Base-by-base conservation (phyloP, 1,139 yeast species). In the Candida neerlandica region DNA sequence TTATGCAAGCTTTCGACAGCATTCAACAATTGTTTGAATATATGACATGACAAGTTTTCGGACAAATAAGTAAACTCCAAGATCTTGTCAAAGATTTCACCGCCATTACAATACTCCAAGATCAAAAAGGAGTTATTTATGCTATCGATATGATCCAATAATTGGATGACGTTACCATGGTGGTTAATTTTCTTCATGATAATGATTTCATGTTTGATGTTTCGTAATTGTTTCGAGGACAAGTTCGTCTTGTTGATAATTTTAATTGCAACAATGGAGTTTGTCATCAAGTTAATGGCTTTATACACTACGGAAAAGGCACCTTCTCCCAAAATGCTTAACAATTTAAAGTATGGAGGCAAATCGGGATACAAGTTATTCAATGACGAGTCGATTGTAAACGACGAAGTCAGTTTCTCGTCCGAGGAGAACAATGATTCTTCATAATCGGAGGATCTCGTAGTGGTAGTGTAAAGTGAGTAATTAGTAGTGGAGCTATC, bases 1-100 rank as follows among this genome's bases (percentile, higher is more conserved):
- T 83, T 84, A 69, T 94, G 99, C 59, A 94, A 73, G 66, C 89
- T 89, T 54, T 84, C 80, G 21, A 94, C 78, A 0, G 98, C 95
- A 46, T 85, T 77, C 9, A 96, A 90, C 45, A 94, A 84, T 65
- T 94, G 99, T 42, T 77, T 70, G 52, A 94, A 89, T 11, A 92
- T 86, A 70, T 92, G 97, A 42, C 96, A 77, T 5, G 96, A 77
- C 49, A 94, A 75, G 55, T 86, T 86, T 65, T 94, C 99, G 42
- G 91, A 82, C 64, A 94, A 88, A 69, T 94, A 94, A 0, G 99
- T 94, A 59, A 82, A 85, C 58, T 90, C 86, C 37, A 94, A 96
- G 60, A 94, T 91, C 66, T 91, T 95, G 61, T 91, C 94, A 70
- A 94, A 94, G 34, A 94, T 84, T 69, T 95, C 99, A 26, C 99